These are phyloP conservation scores for Orbilia quercus DNA, from an alignment of 2,329 filamentous ascomycete genomes.

Conservation along the genomic window DNA sequence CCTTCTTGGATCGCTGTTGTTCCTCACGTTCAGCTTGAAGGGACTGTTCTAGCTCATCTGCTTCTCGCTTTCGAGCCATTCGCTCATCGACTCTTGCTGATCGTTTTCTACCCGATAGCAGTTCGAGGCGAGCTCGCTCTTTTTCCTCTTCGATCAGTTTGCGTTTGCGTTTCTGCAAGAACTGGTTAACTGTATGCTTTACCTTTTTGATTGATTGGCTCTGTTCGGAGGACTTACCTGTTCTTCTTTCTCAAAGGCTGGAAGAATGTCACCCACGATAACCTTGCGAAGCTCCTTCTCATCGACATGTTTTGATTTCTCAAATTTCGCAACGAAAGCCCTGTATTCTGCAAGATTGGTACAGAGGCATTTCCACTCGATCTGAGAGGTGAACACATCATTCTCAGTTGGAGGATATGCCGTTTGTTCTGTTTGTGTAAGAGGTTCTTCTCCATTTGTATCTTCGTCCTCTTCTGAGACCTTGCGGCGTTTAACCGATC, in stretches of 20 bases:
- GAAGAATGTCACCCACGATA: slow-evolving; percentile 81
- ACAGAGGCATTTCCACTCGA: slow-evolving; percentile 91
- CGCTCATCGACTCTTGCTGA: slow-evolving; percentile 89
- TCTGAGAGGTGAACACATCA: slow-evolving; percentile 62
- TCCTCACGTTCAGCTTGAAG: slow-evolving; percentile 72
- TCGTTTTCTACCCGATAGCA: slow-evolving; percentile 91
- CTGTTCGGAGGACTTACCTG: slow-evolving; percentile 64
- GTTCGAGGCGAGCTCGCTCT: slow-evolving; percentile 84
- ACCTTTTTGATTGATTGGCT: neutral
- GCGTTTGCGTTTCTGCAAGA: slow-evolving; percentile 45
- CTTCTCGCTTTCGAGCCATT: slow-evolving; percentile 78
- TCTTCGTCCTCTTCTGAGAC: slow-evolving; percentile 59
- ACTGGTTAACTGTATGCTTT: slow-evolving; percentile 17
- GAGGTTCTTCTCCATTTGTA: slow-evolving; percentile 61
- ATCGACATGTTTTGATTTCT: slow-evolving; percentile 82
- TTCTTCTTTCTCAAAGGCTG: slow-evolving; percentile 81
- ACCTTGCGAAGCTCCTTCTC: slow-evolving; percentile 81
- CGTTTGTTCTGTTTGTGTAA: too few relatives aligned
- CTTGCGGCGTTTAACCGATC: slow-evolving; percentile 79
- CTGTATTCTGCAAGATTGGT: slow-evolving; percentile 82
- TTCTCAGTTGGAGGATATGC: slow-evolving; percentile 64
- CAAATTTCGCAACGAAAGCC: slow-evolving; percentile 75
- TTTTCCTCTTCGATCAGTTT: slow-evolving; percentile 71
- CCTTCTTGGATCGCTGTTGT: slow-evolving; percentile 65
- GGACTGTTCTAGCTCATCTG: slow-evolving; percentile 74